A percentile compares a stretch with the other conserved stretches of the same genome.
phyloP scores from a whole-genome alignment of 2,329 filamentous ascomycete species.

The Neospermospora avenae region DNA sequence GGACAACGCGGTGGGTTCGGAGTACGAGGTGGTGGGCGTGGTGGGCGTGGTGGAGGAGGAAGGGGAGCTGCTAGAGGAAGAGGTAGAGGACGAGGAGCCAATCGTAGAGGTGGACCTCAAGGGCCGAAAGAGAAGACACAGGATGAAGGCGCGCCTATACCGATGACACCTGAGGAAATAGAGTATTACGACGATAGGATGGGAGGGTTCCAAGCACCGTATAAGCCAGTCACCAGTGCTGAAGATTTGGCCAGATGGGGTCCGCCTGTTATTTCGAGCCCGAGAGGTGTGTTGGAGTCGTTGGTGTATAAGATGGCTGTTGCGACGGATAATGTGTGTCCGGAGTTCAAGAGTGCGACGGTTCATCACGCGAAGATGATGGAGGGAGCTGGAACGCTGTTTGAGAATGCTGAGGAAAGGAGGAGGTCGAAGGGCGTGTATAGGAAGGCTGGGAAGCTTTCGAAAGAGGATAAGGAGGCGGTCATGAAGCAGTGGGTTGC shows the following conservation, averaged over 20 bases:
- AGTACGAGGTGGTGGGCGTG: constrained; percentile 7
- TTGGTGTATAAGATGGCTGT: constrained; percentile 30
- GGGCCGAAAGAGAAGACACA: constrained; percentile 26
- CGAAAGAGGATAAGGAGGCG: constrained; percentile 20
- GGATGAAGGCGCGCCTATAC: constrained; percentile 9
- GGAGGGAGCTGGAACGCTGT: constrained; percentile 26
- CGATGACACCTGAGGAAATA: constrained; percentile 25
- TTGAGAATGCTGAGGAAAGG: constrained; percentile 21
- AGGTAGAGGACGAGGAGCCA: constrained; percentile 24
- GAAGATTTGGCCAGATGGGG: constrained; percentile 23
- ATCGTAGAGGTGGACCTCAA: background rate
- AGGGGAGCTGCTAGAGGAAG: constrained; percentile 23
- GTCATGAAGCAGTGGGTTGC: constrained; percentile 30
- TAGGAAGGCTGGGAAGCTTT: constrained; percentile 10
- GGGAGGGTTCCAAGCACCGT: constrained; percentile 26
- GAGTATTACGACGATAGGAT: constrained; percentile 24
- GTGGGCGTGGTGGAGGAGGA: constrained; percentile 39
- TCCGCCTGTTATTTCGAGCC: constrained; percentile 26
- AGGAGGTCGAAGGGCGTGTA: background rate
- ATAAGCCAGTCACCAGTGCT: constrained; percentile 27
- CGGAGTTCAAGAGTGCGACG: constrained; percentile 13
- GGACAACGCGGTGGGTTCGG: too few relatives aligned
- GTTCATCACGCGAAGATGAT: constrained; percentile 23
- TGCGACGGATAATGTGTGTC: constrained; percentile 23
- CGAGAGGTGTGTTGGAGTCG: constrained; percentile 25